Base-by-base conservation (phyloP, 2,329 filamentous ascomycete species). In the Dactylellina drechsleri region DNA sequence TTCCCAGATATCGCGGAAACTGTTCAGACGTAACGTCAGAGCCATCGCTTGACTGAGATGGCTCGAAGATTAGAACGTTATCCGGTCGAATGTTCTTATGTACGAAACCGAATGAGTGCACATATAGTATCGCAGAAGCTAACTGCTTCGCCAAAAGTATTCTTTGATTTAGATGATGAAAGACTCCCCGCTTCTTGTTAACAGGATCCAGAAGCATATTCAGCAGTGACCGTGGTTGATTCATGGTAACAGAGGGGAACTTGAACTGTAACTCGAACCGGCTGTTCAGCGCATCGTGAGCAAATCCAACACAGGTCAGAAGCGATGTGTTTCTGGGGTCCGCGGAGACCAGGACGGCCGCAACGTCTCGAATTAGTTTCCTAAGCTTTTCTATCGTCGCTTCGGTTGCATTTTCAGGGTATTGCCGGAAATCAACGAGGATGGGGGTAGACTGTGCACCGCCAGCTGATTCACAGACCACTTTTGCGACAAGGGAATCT, bases 31-130 rank as follows among this genome's bases (percentile, higher is more conserved):
- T 36, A 15, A 31, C 26, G 18, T 50, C 47, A 4, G 47, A 50
- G n/a, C 18, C 18, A 4, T 18, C 18, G 13, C 10, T 18, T 12
- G n/a, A 18, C n/a, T 23, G 8, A 16, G n/a, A 18, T 1, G 54
- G 28, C 20, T 66, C 60, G 58, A 81, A 77, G 3, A 81, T 68
- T 2, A 84, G 58, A 7, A 84, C 77, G 0, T 79, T 82, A 26
- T 85, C 83, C 0, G 84, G 84, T 0, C 82, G 80, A n/a, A 85
- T 82, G 54, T 81, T 83, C 75, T 85, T 83, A 79, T 86, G 82
- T 8, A 86, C 82, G 43, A 85, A 83, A 3, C 79, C 80, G 20
- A 80, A 80, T 0, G 80, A 80, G 64, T 85, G 82, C 1, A 84
- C 66, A 64, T 80, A 82, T 70, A 77, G 77, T 49, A 83, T 79